phyloP scores from a whole-genome alignment of 768 basidiomycete genomes.

The Rhodotorula kratochvilovae region DNA sequence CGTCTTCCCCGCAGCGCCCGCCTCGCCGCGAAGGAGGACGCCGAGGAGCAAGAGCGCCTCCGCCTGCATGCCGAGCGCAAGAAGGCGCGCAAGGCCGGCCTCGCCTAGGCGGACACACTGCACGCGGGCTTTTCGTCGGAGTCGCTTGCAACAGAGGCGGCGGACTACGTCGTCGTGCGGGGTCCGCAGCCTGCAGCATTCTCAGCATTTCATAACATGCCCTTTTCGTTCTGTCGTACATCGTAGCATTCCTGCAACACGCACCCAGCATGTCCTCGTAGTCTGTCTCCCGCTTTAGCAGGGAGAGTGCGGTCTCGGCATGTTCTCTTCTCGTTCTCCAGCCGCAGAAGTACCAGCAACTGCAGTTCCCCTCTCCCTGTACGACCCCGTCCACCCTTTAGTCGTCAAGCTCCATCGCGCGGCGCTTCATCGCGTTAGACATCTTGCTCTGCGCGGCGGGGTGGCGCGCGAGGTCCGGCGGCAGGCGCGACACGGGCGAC shows the following conservation, averaged over 20 bases:
- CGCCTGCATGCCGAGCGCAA: conserved; percentile 18
- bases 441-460: conserved; percentile 33
- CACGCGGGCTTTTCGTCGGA: too few species aligned
- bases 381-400: too few species aligned
- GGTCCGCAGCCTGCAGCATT: neutral
- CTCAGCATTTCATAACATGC: neutral
- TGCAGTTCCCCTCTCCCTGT: too few species aligned
- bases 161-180: neutral
- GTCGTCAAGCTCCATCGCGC: conserved; percentile 1
- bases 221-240: neutral
- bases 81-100: conserved; percentile 15
- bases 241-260: neutral
- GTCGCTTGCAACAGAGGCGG: too few species aligned
- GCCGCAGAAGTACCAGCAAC: too few species aligned
- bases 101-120: neutral
- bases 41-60: conserved; percentile 22
- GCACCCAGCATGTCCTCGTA: neutral
- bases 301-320: too few species aligned
- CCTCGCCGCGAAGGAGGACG: conserved; percentile 27
- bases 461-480: conserved; percentile 49
- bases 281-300: too few species aligned
- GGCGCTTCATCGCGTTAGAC: conserved; percentile 13
- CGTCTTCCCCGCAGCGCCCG: conserved; percentile 8
- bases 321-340: too few species aligned
- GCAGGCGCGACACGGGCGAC: conserved; percentile 84